Evolutionary conservation across 768 basidiomycete species (phyloP).

Genomic region (Saitozyma podzolica): DNA sequence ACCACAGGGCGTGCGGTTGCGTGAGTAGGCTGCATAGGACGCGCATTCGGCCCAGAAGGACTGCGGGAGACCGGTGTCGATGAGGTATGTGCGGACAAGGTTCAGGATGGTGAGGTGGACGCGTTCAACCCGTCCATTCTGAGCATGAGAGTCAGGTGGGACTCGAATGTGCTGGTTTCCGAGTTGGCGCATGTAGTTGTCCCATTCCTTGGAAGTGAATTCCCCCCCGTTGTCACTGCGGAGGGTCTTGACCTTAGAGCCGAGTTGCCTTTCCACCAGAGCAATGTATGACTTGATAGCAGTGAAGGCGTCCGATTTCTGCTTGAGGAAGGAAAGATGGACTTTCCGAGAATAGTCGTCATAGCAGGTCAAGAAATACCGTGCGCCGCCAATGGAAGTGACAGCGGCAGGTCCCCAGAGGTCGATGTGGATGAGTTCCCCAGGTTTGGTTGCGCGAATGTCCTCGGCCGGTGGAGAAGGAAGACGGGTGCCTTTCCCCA

Average conservation of each 20-base stretch:
- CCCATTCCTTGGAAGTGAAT: too few species aligned
- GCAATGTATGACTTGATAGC: slow-evolving; percentile 8
- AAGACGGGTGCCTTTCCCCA: neutral
- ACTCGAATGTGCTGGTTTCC: neutral
- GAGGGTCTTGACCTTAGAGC: neutral
- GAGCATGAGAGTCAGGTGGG: slow-evolving; percentile 10
- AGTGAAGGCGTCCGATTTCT: slow-evolving; percentile 11
- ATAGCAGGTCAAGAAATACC: slow-evolving; percentile 14
- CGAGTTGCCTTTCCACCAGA: slow-evolving; percentile 9
- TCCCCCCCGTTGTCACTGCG: too few species aligned
- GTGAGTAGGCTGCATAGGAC: slow-evolving; percentile 1
- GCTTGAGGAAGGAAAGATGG: slow-evolving; percentile 12
- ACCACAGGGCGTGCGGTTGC: slow-evolving; percentile 4
- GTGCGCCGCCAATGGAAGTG: slow-evolving; percentile 5
- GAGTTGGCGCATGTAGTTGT: neutral
- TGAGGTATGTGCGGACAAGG: slow-evolving; percentile 2
- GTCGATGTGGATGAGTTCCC: slow-evolving; percentile 1
- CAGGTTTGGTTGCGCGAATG: neutral
- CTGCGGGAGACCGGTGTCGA: neutral
- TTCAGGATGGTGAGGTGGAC: slow-evolving; percentile 9
- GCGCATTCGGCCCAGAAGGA: slow-evolving; percentile 6
- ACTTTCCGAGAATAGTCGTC: slow-evolving; percentile 19
- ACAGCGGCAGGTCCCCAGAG: slow-evolving; percentile 8
- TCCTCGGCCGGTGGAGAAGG: neutral
- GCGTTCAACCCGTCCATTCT: slow-evolving; percentile 14